phyloP scores from a whole-genome alignment of 2,329 filamentous ascomycete genomes.

The Claviceps maximensis region DNA sequence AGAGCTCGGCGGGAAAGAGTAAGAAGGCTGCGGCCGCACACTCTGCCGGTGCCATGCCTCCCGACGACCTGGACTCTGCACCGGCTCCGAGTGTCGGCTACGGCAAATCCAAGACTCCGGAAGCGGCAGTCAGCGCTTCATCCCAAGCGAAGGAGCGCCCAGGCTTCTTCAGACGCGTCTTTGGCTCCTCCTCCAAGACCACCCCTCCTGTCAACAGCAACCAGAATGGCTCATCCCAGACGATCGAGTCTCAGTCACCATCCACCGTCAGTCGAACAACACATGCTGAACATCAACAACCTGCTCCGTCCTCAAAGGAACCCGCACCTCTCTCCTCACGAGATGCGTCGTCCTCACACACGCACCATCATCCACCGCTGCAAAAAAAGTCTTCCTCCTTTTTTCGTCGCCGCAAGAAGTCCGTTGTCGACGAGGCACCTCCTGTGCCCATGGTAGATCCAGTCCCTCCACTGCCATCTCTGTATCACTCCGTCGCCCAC shows the following conservation, averaged over 20 bases:
- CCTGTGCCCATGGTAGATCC: conserved; percentile 39
- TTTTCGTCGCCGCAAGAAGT: conserved; percentile 89
- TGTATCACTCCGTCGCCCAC: conserved; percentile 19
- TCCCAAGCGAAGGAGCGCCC: conserved; percentile 51
- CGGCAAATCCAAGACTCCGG: conserved; percentile 43
- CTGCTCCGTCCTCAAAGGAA: conserved; percentile 26
- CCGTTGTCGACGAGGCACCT: conserved; percentile 56
- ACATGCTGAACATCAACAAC: conserved; percentile 28
- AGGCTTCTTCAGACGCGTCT: conserved; percentile 89
- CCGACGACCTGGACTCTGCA: conserved; percentile 35
- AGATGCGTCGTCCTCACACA: conserved; percentile 29
- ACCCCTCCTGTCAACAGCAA: conserved; percentile 9
- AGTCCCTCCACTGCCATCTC: conserved; percentile 25
- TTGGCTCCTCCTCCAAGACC: conserved; percentile 58
- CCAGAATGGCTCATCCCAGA: background rate
- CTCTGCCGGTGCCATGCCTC: conserved; percentile 17
- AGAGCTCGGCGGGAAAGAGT: conserved; percentile 28
- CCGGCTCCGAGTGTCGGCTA: conserved; percentile 47
- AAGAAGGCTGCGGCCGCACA: conserved; percentile 13
- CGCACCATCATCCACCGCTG: conserved; percentile 40
- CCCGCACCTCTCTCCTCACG: conserved; percentile 35
- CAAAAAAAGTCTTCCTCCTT: conserved; percentile 92
- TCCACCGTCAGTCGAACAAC: conserved; percentile 20
- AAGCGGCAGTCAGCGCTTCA: conserved; percentile 28
- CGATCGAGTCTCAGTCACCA: conserved; percentile 6